A percentile compares a stretch with the other conserved stretches of the same genome.
phyloP scores from a whole-genome alignment of 202 grass and related monocot genomes.

The Panicum hallii region DNA sequence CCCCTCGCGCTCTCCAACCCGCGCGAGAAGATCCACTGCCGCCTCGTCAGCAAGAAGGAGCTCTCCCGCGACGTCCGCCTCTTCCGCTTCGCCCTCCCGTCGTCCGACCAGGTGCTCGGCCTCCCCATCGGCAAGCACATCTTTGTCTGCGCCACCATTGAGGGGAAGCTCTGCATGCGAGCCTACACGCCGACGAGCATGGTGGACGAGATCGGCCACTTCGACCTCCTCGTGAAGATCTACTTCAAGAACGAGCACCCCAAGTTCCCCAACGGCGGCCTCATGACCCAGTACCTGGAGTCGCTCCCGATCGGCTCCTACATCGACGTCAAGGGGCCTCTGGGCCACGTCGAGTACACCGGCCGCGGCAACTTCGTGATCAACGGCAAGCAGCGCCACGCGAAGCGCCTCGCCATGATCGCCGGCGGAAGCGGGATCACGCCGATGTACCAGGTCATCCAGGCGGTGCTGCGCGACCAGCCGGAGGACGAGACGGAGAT shows the following conservation, averaged over 20 bases:
- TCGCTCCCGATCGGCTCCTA: conserved; percentile 52
- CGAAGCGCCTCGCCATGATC: conserved; percentile 70
- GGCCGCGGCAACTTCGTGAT: conserved; percentile 73
- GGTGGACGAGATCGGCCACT: conserved; percentile 74
- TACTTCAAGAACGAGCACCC: conserved; percentile 86
- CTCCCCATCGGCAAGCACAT: conserved; percentile 86
- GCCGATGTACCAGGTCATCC: conserved; percentile 87
- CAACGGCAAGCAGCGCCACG: conserved; percentile 60
- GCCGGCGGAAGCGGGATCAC: conserved; percentile 92
- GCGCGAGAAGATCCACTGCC: conserved; percentile 73
- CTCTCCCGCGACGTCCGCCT: conserved; percentile 84
- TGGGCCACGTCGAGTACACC: conserved; percentile 77
- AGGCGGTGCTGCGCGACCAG: conserved; percentile 77
- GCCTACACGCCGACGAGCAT: conserved; percentile 84
- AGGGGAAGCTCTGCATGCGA: conserved; percentile 84
- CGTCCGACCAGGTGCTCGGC: conserved; percentile 67
- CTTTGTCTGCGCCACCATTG: conserved; percentile 69
- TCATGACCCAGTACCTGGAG: conserved; percentile 83
- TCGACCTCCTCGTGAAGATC: conserved; percentile 89
- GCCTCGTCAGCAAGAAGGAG: conserved; percentile 70
- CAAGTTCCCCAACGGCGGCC: conserved; percentile 76
- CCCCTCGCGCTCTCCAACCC: conserved; percentile 70
- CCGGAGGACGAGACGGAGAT: conserved; percentile 82
- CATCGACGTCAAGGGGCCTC: conserved; percentile 66
- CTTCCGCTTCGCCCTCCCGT: conserved; percentile 80